Evolutionary conservation across 2,329 filamentous ascomycete genomes (phyloP), one percentile per base, ranked within the genome.

Genomic region (Cyclaneusma minus): DNA sequence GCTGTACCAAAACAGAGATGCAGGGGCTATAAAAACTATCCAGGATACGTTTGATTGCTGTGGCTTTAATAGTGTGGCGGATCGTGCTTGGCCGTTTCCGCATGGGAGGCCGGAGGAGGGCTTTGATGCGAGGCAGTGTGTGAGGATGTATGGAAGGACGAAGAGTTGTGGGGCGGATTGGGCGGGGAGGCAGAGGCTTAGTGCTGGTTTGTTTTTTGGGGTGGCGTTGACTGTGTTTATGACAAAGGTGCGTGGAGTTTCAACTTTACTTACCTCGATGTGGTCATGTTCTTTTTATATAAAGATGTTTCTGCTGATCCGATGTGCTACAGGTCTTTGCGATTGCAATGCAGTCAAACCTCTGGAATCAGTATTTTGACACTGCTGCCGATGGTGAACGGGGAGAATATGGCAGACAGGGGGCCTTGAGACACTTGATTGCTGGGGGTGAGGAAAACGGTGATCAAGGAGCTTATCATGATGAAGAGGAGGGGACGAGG

Each of bases 41-140:
- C 77, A 83, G 40, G 69, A 82, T 41, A 46, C 59, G 0, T 61
- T 79, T 16, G 43, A 62, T 6, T 83, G 77, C 51, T 83, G 77
- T 37, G 77, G 77, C 0, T 54, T 79, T 17, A 58, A 58, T 29
- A 60, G 55, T 4, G 43, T 67, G 15, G 47, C 43, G 16, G 73
- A 83, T 40, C 65, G 63, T 36, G 62, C 65, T 0, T 80, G 62
- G 54, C 77, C 76, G 0, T 79, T 77, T 31, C 55, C 55, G 0
- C 34, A 28, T 1, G 27, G 26, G 2, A 6, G 14, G 7, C 19
- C 32, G 28, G 29, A 51, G 28, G 35, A 47, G 27, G 36, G 39
- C 26, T 25, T 47, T 22, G 34, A 40, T 21, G 21, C 29, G 12
- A 36, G 48, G 22, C 44, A 50, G 8, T 76, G 72, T 40, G 36